Evolutionary conservation across 2,329 filamentous ascomycete genomes (phyloP).

Genomic region (Penicillium sp.): DNA sequence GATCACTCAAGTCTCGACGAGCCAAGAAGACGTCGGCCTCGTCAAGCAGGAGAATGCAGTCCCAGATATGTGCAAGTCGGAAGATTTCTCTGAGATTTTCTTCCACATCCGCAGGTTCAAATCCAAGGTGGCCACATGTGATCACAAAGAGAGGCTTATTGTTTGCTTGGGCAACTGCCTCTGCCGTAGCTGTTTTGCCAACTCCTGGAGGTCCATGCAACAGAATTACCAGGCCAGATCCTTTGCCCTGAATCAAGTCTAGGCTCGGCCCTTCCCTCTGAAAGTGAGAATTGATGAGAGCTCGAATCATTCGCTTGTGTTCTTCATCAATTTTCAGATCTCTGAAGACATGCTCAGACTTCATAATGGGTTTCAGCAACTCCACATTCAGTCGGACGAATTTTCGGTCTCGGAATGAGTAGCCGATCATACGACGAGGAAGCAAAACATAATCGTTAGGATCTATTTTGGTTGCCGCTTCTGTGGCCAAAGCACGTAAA

Average conservation of each 20-base stretch:
- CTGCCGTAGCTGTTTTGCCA: conserved; percentile 3
- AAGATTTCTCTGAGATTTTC: not conserved
- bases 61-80: not conserved
- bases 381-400: too few relatives aligned
- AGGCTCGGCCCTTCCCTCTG: not conserved
- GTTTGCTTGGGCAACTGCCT: not conserved
- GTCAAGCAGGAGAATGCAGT: conserved; percentile 6
- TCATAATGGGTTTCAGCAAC: too few relatives aligned
- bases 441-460: too few relatives aligned
- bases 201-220: conserved; percentile 1
- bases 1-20: not conserved
- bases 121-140: conserved; percentile 4
- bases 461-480: too few relatives aligned
- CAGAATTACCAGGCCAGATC: conserved; percentile 2
- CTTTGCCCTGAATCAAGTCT: too few relatives aligned
- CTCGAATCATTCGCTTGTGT: too few relatives aligned
- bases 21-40: conserved; percentile 8
- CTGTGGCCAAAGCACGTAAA: too few relatives aligned
- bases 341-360: too few relatives aligned
- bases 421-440: too few relatives aligned
- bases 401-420: too few relatives aligned
- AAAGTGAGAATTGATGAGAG: too few relatives aligned
- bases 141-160: not conserved
- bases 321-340: too few relatives aligned
- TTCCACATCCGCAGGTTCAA: not conserved